These are phyloP conservation scores for Vitellaria paradoxa DNA, from an alignment of 179 eudicot species.

Conservation along the genomic window DNA sequence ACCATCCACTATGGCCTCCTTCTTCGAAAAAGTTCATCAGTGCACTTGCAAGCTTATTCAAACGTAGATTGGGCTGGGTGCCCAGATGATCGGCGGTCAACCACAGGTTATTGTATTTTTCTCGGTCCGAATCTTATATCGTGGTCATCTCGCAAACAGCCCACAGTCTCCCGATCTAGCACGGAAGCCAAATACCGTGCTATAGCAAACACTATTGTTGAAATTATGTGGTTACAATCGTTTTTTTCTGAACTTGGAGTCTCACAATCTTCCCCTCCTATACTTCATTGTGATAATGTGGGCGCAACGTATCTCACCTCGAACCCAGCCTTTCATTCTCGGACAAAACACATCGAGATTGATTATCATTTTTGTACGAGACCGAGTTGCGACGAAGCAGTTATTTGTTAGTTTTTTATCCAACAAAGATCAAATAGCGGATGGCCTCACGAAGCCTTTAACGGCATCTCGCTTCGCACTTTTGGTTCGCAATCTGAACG, in stretches of 20 bases:
- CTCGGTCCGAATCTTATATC: conserved; percentile 5
- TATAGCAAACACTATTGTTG: neutral
- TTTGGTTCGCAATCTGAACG: neutral
- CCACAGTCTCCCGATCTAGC: neutral
- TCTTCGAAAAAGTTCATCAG: neutral
- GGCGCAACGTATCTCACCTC: neutral
- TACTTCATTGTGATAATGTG: neutral
- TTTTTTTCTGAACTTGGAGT: neutral
- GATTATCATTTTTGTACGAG: neutral
- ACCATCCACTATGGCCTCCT: neutral
- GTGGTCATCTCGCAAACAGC: neutral
- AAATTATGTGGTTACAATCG: neutral
- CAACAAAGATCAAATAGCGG: neutral
- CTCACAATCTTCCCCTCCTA: neutral
- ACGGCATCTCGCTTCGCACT: neutral
- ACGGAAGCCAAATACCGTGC: neutral
- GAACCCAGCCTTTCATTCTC: neutral
- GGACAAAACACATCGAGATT: neutral
- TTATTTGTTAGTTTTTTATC: neutral
- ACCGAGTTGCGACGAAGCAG: neutral
- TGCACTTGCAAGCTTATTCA: neutral
- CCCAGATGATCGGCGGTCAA: neutral
- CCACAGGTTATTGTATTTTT: neutral
- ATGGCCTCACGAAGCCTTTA: neutral
- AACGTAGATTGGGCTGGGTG: neutral